Percentiles rank a stretch among this genome's conserved stretches.
Conservation (phyloP, 768 basidiomycete genomes). For the Floccularia luteovirens region DNA sequence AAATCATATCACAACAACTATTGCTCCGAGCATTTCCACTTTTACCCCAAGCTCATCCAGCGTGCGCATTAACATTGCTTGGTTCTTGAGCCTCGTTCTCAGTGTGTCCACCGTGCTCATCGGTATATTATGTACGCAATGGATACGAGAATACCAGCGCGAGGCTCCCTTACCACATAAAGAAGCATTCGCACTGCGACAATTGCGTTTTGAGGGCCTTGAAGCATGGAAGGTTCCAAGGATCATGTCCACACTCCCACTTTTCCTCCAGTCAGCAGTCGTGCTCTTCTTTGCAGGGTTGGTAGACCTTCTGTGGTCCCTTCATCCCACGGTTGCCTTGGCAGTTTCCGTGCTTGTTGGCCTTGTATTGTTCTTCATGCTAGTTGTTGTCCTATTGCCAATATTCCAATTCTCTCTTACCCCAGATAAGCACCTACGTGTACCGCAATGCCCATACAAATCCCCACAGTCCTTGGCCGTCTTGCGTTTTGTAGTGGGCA, state of each 20-base stretch:
- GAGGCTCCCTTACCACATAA: conserved; percentile 4
- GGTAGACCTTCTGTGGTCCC: conserved; percentile 11
- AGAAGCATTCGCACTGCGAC: conserved; percentile 8
- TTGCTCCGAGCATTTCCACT: neutral
- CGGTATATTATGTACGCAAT: conserved; percentile 1
- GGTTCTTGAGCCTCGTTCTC: conserved; percentile 3
- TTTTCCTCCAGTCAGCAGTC: conserved; percentile 13
- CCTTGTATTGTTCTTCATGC: conserved; percentile 5
- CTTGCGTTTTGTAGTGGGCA: neutral
- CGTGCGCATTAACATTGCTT: neutral
- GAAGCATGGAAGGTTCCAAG: conserved; percentile 11
- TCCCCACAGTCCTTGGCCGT: conserved; percentile 8
- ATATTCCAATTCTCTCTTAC: conserved; percentile 6
- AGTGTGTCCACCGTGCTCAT: neutral
- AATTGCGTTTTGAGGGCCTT: conserved; percentile 11
- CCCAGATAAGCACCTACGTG: neutral
- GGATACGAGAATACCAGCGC: neutral
- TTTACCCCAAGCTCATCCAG: neutral
- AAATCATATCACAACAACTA: neutral
- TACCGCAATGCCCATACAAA: conserved; percentile 8
- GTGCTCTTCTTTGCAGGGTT: conserved; percentile 15
- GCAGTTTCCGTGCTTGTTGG: conserved; percentile 6
- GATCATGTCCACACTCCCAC: conserved; percentile 11
- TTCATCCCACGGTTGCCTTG: conserved; percentile 8
- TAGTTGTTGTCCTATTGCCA: conserved; percentile 6